Conservation (phyloP, 768 basidiomycete genomes). For the Agrocybe pediades region DNA sequence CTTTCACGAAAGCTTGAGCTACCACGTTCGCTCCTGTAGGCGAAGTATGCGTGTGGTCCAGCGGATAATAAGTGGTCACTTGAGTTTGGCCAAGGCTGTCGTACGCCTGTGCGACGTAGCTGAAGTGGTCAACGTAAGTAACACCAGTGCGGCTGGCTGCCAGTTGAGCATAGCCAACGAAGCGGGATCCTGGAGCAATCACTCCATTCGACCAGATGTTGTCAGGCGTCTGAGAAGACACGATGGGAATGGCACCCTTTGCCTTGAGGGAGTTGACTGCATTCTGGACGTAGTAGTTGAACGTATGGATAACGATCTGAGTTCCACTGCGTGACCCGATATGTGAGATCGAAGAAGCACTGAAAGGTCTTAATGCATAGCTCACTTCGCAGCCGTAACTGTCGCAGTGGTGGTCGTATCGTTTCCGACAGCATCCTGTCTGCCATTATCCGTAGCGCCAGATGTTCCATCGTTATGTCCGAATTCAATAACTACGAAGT, state of each 20-base stretch:
- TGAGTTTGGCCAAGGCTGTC: constrained; percentile 37
- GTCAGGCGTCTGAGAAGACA: constrained; percentile 49
- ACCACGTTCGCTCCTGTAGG: constrained; percentile 47
- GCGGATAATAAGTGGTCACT: constrained; percentile 42
- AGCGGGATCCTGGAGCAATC: constrained; percentile 40
- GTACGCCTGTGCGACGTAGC: constrained; percentile 44
- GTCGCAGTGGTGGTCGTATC: constrained; percentile 35
- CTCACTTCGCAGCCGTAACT: constrained; percentile 37
- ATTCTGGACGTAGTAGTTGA: constrained; percentile 47
- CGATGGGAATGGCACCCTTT: constrained; percentile 49
- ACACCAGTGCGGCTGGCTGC: constrained; percentile 37
- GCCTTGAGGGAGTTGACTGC: constrained; percentile 41
- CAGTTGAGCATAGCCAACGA: constrained; percentile 44
- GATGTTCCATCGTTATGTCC: constrained; percentile 50
- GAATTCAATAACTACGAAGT: constrained; percentile 48
- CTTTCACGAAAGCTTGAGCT: constrained; percentile 49
- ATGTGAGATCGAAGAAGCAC: not conserved
- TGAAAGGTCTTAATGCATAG: not conserved
- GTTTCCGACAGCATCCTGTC: constrained; percentile 42
- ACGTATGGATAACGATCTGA: constrained; percentile 42
- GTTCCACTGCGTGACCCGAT: constrained; percentile 32
- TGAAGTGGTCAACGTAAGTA: constrained; percentile 48
- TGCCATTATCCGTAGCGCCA: constrained; percentile 40
- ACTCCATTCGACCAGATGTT: constrained; percentile 41
- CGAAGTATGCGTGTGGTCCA: constrained; percentile 49